Evolutionary conservation across 192 early-diverging fungal genomes (phyloP).

Genomic region (Dissophora globulifera): DNA sequence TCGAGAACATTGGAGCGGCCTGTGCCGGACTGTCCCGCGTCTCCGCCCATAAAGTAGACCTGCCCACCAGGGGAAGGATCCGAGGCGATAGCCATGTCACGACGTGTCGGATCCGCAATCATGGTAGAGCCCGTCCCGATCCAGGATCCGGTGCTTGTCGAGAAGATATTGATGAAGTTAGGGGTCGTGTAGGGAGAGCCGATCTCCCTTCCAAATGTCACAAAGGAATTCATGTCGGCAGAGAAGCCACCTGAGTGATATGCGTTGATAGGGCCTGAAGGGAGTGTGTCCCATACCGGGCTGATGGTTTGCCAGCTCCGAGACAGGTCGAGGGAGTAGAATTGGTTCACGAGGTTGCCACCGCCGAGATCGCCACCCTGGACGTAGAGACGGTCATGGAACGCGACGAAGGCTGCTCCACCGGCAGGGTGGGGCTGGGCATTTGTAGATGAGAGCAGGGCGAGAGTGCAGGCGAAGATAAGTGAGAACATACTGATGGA

Average conservation of each 20-base stretch:
- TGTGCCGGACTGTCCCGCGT: conserved; percentile 18
- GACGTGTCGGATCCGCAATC: conserved; percentile 25
- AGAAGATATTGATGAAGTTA: conserved; percentile 33
- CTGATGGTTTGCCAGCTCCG: conserved; percentile 23
- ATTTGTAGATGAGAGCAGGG: neutral
- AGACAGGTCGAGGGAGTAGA: conserved; percentile 23
- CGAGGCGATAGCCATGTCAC: conserved; percentile 19
- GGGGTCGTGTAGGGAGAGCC: conserved; percentile 17
- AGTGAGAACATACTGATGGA: conserved; percentile 2
- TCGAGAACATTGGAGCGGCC: conserved; percentile 19
- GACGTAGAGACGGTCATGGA: conserved; percentile 24
- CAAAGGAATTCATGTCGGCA: conserved; percentile 27
- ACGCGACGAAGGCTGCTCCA: conserved; percentile 4
- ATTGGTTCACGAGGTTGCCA: conserved; percentile 28
- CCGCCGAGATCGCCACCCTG: conserved; percentile 25
- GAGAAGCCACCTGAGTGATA: conserved; percentile 33
- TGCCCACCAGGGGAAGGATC: conserved; percentile 21
- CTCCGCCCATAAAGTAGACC: conserved; percentile 28
- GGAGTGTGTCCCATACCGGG: conserved; percentile 20
- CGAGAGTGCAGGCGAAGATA: neutral
- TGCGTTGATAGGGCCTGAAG: conserved; percentile 27
- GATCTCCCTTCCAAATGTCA: conserved; percentile 23
- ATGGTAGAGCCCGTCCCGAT: conserved; percentile 24
- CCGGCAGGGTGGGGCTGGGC: conserved; percentile 14
- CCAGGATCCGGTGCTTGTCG: conserved; percentile 26